A percentile compares a stretch with the other conserved stretches of the same genome.
Conservation (phyloP, 148 eudicot genomes). For the Rhododendron mucronatum region DNA sequence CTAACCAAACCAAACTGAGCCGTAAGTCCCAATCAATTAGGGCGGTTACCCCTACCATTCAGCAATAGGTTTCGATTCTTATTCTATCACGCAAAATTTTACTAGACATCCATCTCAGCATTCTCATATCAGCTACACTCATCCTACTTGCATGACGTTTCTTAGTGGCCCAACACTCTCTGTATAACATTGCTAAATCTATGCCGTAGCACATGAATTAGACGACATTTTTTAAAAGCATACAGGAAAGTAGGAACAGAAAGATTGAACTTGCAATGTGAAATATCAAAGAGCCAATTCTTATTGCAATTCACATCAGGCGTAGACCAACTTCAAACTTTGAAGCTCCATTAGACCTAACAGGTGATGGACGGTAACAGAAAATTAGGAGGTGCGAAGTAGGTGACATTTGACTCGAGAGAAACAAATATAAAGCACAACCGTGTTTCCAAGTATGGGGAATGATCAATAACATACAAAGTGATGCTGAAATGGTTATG, state of each 20-base stretch:
- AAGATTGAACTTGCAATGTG: background rate
- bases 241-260: background rate
- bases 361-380: background rate
- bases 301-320: background rate
- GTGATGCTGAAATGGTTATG: constrained; percentile 2
- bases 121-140: too few relatives aligned
- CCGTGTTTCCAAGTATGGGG: background rate
- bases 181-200: background rate
- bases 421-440: background rate
- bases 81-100: too few relatives aligned
- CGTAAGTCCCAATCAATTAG: too few relatives aligned
- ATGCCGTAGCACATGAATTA: background rate
- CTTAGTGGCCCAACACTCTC: too few relatives aligned
- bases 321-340: background rate
- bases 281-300: background rate
- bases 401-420: background rate
- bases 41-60: background rate
- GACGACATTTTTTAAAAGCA: background rate
- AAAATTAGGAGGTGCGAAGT: background rate
- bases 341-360: background rate
- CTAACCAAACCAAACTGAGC: too few relatives aligned
- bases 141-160: too few relatives aligned
- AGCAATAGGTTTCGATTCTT: too few relatives aligned
- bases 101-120: too few relatives aligned
- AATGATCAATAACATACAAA: background rate